A percentile compares a stretch with the other conserved stretches of the same genome.
Conservation (phyloP, 257 asterid genomes). For the Perilla frutescens region DNA sequence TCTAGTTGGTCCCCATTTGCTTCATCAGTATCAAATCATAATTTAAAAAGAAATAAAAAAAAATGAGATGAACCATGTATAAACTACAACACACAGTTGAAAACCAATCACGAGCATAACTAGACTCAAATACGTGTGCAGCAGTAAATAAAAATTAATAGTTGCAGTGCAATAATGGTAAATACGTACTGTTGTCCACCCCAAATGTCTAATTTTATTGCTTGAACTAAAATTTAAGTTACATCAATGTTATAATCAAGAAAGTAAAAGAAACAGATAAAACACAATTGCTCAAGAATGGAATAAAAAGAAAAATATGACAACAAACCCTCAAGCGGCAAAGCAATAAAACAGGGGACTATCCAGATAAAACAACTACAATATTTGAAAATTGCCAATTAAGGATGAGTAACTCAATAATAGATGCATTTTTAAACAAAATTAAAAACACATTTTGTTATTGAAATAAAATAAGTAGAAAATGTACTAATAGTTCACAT, state of each 20-base stretch:
- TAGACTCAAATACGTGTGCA: not conserved
- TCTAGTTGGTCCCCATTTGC: conserved; percentile 73
- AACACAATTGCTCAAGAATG: not conserved
- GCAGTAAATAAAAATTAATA: not conserved
- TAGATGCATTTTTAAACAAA: too few relatives aligned
- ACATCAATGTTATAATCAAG: not conserved
- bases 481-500: too few relatives aligned
- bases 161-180: conserved; percentile 5
- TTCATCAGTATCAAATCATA: conserved; percentile 43
- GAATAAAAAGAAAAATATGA: not conserved
- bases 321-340: conserved; percentile 26
- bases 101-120: conserved; percentile 6
- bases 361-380: conserved; percentile 17
- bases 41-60: conserved; percentile 34
- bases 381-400: conserved; percentile 18
- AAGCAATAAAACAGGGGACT: conserved; percentile 29
- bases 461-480: too few relatives aligned
- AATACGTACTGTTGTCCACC: not conserved
- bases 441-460: too few relatives aligned
- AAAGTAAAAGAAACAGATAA: not conserved
- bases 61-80: conserved; percentile 5
- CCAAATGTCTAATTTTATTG: not conserved
- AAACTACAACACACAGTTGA: not conserved
- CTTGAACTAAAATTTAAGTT: conserved; percentile 6
- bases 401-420: conserved; percentile 1